These are phyloP conservation scores for Albatrellus sp. DNA, from an alignment of 1,284 basidiomycete genomes.

Conservation along the genomic window DNA sequence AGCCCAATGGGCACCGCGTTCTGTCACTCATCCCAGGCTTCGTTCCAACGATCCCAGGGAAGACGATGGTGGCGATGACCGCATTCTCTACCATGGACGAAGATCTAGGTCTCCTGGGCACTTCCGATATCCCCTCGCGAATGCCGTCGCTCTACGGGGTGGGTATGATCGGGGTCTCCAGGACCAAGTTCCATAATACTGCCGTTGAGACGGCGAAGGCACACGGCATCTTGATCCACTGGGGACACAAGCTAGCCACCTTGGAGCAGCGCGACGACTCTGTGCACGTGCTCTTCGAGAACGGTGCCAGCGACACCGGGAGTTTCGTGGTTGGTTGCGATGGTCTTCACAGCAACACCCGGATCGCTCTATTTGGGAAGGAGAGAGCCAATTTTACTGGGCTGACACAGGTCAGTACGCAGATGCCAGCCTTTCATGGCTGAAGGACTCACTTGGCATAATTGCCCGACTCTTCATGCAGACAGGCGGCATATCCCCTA, in stretches of 20 bases:
- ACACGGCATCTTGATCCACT: constrained; percentile 25
- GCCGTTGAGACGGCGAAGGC: constrained; percentile 22
- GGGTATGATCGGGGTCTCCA: constrained; percentile 21
- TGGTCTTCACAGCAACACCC: constrained; percentile 31
- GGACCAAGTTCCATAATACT: constrained; percentile 21
- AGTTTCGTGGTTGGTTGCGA: constrained; percentile 35
- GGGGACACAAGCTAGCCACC: constrained; percentile 21
- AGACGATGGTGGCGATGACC: constrained; percentile 14
- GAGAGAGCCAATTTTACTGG: constrained; percentile 27
- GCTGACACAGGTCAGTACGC: constrained; percentile 23
- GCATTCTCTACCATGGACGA: constrained; percentile 20
- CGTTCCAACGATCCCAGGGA: constrained; percentile 21
- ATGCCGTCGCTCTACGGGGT: constrained; percentile 14
- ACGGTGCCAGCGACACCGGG: constrained; percentile 24
- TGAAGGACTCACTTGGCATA: not conserved
- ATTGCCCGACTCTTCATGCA: constrained; percentile 6
- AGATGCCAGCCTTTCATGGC: not conserved
- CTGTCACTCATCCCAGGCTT: constrained; percentile 27
- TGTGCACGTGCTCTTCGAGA: constrained; percentile 25
- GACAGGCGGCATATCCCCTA: constrained; percentile 24
- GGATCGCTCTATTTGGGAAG: constrained; percentile 27
- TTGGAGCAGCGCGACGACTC: constrained; percentile 19
- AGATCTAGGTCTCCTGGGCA: constrained; percentile 21
- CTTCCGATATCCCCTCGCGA: constrained; percentile 12
- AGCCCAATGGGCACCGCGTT: constrained; percentile 29